A percentile compares a stretch with the other conserved stretches of the same genome.
Evolutionary conservation across 805 yeast genomes (phyloP).

Genomic region (Ogataea haglerorum): DNA sequence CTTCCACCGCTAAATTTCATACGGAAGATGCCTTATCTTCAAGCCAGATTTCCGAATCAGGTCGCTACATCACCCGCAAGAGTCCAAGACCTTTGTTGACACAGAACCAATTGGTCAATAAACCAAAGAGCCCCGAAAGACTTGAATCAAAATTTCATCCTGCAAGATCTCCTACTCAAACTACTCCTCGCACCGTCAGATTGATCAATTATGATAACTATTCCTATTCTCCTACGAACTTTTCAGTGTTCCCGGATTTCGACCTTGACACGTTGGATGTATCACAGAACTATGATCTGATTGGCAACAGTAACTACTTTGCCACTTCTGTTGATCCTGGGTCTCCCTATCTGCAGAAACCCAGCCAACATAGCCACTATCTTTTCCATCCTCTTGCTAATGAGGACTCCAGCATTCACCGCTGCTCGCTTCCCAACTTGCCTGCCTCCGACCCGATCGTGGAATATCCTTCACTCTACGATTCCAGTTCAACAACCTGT

Average conservation of each 20-base stretch:
- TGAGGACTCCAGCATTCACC: conserved; percentile 4
- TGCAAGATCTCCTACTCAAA: conserved; percentile 11
- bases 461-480: conserved; percentile 21
- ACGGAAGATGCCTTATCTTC: conserved; percentile 3
- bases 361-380: conserved; percentile 12
- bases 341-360: neutral
- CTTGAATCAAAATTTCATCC: conserved; percentile 3
- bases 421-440: conserved; percentile 11
- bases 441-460: conserved; percentile 21
- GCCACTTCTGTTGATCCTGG: conserved; percentile 11
- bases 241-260: conserved; percentile 22
- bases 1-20: conserved; percentile 4
- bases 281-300: conserved; percentile 14
- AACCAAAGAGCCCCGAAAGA: conserved; percentile 5
- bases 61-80: neutral
- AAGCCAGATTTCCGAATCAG: conserved; percentile 9
- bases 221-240: conserved; percentile 20
- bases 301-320: conserved; percentile 3
- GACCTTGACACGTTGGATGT: conserved; percentile 20
- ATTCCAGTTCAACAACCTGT: conserved; percentile 9
- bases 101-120: conserved; percentile 7
- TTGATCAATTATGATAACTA: conserved; percentile 19
- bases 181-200: conserved; percentile 22
- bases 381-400: conserved; percentile 14
- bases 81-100: neutral